These are phyloP conservation scores for Cyclotella kingstonii DNA, from an alignment of 108 stramenopile species.

Conservation along the genomic window DNA sequence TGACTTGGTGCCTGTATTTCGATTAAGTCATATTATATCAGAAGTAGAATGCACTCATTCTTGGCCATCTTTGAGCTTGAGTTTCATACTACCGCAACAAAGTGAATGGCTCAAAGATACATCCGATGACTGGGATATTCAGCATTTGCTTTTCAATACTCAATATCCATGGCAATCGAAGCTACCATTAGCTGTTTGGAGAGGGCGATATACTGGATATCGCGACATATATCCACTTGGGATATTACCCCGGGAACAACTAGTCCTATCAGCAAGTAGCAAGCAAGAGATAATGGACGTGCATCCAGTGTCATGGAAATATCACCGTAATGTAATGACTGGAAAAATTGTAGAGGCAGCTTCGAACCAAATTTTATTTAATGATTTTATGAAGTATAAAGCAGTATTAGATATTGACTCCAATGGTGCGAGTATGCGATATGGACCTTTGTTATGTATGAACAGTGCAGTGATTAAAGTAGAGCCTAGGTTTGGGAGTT, in stretches of 20 bases:
- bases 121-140: conserved; percentile 19
- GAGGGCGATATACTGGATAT: conserved; percentile 27
- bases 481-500: conserved; percentile 14
- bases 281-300: conserved; percentile 24
- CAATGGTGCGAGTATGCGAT: conserved; percentile 21
- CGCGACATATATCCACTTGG: conserved; percentile 14
- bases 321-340: conserved; percentile 10
- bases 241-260: conserved; percentile 14
- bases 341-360: conserved; percentile 20
- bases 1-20: conserved; percentile 29
- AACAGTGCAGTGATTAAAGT: conserved; percentile 40
- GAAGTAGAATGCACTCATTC: conserved; percentile 12
- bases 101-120: conserved; percentile 23
- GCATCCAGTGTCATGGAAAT: conserved; percentile 28
- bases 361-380: conserved; percentile 15
- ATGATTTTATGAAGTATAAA: conserved; percentile 34
- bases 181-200: conserved; percentile 34
- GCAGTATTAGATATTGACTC: conserved; percentile 31
- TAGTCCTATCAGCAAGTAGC: conserved; percentile 15
- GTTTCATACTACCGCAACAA: conserved; percentile 18
- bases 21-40: conserved; percentile 3
- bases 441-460: conserved; percentile 19
- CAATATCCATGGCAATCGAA: conserved; percentile 32
- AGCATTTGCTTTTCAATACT: conserved; percentile 6
- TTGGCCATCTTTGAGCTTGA: conserved; percentile 32